phyloP scores from a whole-genome alignment of 2,329 filamentous ascomycete genomes.

The Cyclaneusma minus region DNA sequence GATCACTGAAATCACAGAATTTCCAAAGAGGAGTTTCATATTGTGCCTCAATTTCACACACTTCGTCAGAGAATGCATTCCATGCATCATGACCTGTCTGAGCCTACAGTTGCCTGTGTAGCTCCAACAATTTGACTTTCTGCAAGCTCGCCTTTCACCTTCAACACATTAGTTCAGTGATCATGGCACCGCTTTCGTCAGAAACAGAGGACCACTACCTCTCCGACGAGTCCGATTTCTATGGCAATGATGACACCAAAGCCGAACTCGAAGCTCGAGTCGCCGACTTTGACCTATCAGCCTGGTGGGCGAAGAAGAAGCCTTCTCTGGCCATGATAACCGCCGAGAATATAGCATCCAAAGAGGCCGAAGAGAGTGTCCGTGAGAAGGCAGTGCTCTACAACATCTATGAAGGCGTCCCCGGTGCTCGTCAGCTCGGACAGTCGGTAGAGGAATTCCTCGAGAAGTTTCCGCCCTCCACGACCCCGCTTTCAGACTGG shows the following conservation, averaged over 20 bases:
- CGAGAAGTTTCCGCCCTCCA: constrained; percentile 49
- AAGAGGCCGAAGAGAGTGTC: constrained; percentile 2
- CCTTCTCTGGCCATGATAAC: constrained; percentile 20
- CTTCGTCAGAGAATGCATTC: too few species aligned
- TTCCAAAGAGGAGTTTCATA: too few species aligned
- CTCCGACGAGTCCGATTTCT: constrained; percentile 36
- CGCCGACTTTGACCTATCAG: constrained; percentile 29
- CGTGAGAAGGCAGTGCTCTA: constrained; percentile 20
- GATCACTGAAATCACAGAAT: too few species aligned
- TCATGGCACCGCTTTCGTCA: too few species aligned
- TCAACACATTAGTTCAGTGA: too few species aligned
- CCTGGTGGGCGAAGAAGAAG: constrained; percentile 29
- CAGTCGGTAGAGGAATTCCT: constrained; percentile 55
- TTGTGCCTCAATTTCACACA: too few species aligned
- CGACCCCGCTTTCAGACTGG: constrained; percentile 28
- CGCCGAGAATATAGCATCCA: constrained; percentile 9
- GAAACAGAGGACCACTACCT: constrained; percentile 7
- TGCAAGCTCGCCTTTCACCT: too few species aligned
- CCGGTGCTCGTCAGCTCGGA: constrained; percentile 41
- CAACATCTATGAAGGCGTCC: constrained; percentile 41
- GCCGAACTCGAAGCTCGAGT: constrained; percentile 32
- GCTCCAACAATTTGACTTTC: too few species aligned
- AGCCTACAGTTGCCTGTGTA: too few species aligned
- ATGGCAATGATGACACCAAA: constrained; percentile 36
- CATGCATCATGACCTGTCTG: too few species aligned